These are phyloP conservation scores for Ustilago curta DNA, from an alignment of 1,284 basidiomycete genomes.

Conservation along the genomic window DNA sequence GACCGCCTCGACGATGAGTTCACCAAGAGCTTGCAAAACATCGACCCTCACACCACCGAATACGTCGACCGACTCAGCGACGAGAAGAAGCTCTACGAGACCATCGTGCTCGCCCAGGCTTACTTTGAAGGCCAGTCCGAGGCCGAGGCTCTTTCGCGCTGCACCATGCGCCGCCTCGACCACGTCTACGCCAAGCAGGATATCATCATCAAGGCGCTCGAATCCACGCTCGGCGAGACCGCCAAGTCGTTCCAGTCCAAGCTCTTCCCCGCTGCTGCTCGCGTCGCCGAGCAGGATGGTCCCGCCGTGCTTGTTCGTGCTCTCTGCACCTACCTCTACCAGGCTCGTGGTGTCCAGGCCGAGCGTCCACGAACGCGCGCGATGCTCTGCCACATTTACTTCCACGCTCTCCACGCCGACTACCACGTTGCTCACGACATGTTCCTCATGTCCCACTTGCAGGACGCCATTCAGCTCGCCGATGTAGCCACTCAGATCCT, in stretches of 20 bases:
- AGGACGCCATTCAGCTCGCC: slow-evolving; percentile 93
- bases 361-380: slow-evolving; percentile 89
- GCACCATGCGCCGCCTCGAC: slow-evolving; percentile 93
- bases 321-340: slow-evolving; percentile 93
- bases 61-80: slow-evolving; percentile 89
- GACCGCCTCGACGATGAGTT: slow-evolving; percentile 99
- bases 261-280: slow-evolving; percentile 58
- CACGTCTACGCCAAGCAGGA: slow-evolving; percentile 98
- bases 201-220: slow-evolving; percentile 89
- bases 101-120: slow-evolving; percentile 89
- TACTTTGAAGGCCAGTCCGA: slow-evolving; percentile 75
- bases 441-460: slow-evolving; percentile 97
- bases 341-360: slow-evolving; percentile 79
- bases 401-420: slow-evolving; percentile 91
- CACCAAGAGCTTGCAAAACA: slow-evolving; percentile 95
- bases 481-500: slow-evolving; percentile 98
- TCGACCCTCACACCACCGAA: slow-evolving; percentile 97
- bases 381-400: slow-evolving; percentile 95
- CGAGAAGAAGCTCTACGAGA: slow-evolving; percentile 92
- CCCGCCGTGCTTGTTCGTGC: slow-evolving; percentile 82
- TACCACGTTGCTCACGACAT: slow-evolving; percentile 98
- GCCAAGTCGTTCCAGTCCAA: slow-evolving; percentile 66
- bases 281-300: slow-evolving; percentile 62
- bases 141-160: slow-evolving; percentile 72
- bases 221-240: slow-evolving; percentile 72